Base-by-base conservation (phyloP, 2,329 filamentous ascomycete species). In the Aspergillus glaucus region DNA sequence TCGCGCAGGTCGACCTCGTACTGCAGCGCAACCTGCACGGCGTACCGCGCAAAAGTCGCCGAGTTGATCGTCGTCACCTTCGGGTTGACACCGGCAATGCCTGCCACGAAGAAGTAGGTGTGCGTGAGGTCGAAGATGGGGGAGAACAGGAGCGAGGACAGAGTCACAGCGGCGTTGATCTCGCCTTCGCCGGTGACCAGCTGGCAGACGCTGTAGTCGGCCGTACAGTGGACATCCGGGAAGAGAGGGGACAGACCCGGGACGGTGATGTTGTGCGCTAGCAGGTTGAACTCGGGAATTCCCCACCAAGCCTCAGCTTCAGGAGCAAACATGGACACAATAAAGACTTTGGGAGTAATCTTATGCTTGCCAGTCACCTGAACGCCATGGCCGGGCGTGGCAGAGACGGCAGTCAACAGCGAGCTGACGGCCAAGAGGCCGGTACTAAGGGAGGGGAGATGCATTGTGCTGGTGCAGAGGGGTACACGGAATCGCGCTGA, bases 21-120 rank as follows among this genome's bases (percentile, higher is more conserved):
- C 64, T 90, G 86, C 46, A 89, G 72, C 0, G 82, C 85, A 2
- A 88, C 85, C 62, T 90, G 87, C 4, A 90, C 77, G 0, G 85
- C 80, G 60, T 82, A 91, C 19, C 80, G 78, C 34, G 82, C 79
- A 47, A 91, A 80, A 1, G 84, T 83, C 0, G 87, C 85, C 37
- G 79, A 78, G 41, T 79, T 81, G 4, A 86, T 74, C 0, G 86
- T 88, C 19, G 77, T 81, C 22, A 80, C 68, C 52, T 83, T 79
- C 0, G 86, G 87, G 63, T 81, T 88, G 40, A 88, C 75, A n/a
- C 87, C 86, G 1, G 82, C 86, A 53, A 91, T 89, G 2, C 86
- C 87, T 1, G 78, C 81, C 26, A 87, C 66, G 49, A 90, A 66
- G 66, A 88, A 88, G 69, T 90, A 90, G 1, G 86, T 85, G 43